Evolutionary conservation across 2,329 filamentous ascomycete species (phyloP).

Genomic region (Aspergillus sp.): DNA sequence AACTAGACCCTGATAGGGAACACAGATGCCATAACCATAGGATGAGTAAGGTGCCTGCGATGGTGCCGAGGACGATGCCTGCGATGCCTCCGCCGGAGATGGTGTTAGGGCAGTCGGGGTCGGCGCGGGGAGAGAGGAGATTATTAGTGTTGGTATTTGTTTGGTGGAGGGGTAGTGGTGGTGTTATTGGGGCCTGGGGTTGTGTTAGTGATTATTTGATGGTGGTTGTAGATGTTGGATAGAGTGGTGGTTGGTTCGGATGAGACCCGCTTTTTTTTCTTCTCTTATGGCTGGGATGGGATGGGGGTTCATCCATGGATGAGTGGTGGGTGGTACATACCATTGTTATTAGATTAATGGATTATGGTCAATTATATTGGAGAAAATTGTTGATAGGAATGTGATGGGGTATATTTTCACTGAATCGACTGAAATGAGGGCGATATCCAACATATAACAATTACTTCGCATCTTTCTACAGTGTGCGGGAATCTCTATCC

Average conservation of each 20-base stretch:
- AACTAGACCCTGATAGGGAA: constrained; percentile 25
- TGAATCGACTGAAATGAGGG: not conserved
- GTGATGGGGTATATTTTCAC: too few species aligned
- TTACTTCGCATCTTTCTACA: not conserved
- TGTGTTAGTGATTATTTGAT: too few species aligned
- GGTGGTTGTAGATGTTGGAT: not conserved
- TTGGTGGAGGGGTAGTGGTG: not conserved
- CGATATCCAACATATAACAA: not conserved
- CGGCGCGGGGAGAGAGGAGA: not conserved
- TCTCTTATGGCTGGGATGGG: not conserved
- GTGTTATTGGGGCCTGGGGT: too few species aligned
- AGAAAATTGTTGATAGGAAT: not conserved
- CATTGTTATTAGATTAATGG: not conserved
- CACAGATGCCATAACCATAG: constrained; percentile 40
- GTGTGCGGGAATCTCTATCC: not conserved
- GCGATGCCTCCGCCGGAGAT: constrained; percentile 42
- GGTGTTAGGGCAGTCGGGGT: constrained; percentile 26
- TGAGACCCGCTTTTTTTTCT: not conserved
- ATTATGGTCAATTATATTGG: too few species aligned
- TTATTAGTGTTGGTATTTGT: not conserved
- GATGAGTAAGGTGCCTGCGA: constrained; percentile 39
- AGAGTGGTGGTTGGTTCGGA: not conserved
- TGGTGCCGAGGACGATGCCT: constrained; percentile 44
- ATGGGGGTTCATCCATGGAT: not conserved
- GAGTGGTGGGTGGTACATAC: not conserved